A percentile compares a stretch with the other conserved stretches of the same genome.
Evolutionary conservation across 1,139 yeast genomes (phyloP).

Genomic region (Protomyces gravidus): DNA sequence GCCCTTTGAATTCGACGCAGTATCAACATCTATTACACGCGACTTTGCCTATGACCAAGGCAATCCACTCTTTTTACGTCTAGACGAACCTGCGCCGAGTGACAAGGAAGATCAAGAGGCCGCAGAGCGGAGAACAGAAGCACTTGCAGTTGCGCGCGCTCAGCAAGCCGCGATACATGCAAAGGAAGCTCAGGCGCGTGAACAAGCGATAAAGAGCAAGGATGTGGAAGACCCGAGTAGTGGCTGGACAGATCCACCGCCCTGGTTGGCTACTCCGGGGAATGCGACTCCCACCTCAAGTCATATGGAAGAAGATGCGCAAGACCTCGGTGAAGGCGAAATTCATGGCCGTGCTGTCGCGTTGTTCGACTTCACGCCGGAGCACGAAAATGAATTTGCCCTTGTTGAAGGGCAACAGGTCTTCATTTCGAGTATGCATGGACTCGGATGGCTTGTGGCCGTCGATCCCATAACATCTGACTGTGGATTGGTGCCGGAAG

Average conservation of each 20-base stretch:
- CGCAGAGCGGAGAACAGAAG: background rate
- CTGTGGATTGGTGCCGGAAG: constrained; percentile 94
- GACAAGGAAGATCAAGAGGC: background rate
- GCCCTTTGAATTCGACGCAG: background rate
- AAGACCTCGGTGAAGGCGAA: constrained; percentile 39
- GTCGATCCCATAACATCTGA: constrained; percentile 64
- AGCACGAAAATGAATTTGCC: constrained; percentile 85
- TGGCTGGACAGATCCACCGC: constrained; percentile 25
- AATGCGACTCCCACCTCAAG: background rate
- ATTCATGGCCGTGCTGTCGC: constrained; percentile 70
- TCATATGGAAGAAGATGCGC: constrained; percentile 18
- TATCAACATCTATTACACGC: constrained; percentile 2
- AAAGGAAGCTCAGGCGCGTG: background rate
- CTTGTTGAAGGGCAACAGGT: constrained; percentile 76
- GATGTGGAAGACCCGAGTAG: constrained; percentile 1
- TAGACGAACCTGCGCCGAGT: background rate
- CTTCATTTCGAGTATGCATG: constrained; percentile 85
- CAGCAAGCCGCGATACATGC: background rate
- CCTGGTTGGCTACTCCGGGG: constrained; percentile 13
- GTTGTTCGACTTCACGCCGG: constrained; percentile 82
- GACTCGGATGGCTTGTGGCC: constrained; percentile 98
- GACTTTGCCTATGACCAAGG: constrained; percentile 26
- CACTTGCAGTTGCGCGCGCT: background rate
- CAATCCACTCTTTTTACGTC: constrained; percentile 15
- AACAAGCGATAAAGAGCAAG: background rate